A percentile compares a stretch with the other conserved stretches of the same genome.
Evolutionary conservation across 169 alveolate genomes (phyloP).

Genomic region (Cryptosporidium bovis): DNA sequence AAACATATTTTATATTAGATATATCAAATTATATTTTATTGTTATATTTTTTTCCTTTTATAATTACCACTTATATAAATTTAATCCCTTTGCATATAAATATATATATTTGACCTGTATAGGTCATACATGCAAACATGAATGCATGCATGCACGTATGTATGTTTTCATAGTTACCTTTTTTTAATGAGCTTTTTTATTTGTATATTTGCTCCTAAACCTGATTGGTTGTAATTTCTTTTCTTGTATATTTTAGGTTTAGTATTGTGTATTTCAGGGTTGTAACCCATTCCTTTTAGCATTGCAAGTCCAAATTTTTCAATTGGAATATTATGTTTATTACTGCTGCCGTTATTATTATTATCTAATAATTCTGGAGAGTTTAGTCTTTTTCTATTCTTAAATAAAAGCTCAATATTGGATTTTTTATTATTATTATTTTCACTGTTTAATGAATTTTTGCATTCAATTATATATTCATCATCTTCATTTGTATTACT

Average conservation of each 20-base stretch:
- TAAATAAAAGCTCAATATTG: not conserved
- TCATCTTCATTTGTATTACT: not conserved
- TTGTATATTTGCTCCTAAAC: conserved; percentile 36
- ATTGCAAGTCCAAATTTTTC: conserved; percentile 56
- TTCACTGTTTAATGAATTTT: not conserved
- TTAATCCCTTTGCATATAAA: too few species aligned
- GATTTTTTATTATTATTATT: not conserved
- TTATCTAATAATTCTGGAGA: not conserved
- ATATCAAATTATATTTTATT: too few species aligned
- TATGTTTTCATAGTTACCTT: too few species aligned
- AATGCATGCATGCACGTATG: too few species aligned
- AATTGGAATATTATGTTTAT: conserved; percentile 26
- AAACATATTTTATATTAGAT: too few species aligned
- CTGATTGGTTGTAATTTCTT: conserved; percentile 41
- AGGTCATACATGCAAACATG: too few species aligned
- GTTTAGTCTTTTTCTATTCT: not conserved
- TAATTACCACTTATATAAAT: too few species aligned
- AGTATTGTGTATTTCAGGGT: conserved; percentile 46
- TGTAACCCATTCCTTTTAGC: conserved; percentile 70
- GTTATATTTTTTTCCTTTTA: too few species aligned
- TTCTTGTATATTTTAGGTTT: conserved; percentile 51
- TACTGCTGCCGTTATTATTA: not conserved
- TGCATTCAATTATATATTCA: conserved; percentile 33
- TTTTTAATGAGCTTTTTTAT: not conserved
- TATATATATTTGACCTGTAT: too few species aligned